Evolutionary conservation across 805 yeast species (phyloP), one percentile per base, ranked within the genome.

Genomic region (Candida awuae): DNA sequence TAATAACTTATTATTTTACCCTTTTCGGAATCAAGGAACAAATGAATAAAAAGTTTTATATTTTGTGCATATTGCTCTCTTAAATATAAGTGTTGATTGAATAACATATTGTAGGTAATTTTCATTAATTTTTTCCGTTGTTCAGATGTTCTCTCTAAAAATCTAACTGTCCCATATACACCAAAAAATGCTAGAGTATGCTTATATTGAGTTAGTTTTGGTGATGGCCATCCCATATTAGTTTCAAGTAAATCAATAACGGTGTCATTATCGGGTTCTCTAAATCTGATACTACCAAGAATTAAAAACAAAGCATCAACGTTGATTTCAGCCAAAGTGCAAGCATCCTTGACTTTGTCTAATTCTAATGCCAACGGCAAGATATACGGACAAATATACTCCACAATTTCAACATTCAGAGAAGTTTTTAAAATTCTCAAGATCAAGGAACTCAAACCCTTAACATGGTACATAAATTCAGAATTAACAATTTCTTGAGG

Each of bases 21-120:
- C 42, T 62, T 63, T 34, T 60, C 71, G 25, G 55, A 70, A 43
- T 67, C 76, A 34, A 70, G 75, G 47, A 66, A 70, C 19, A 73
- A 68, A 52, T 88, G 88, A 29, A 90, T 71, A 43, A 92, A 73
- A 4, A 90, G 85, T 0, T 94, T 75, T n/a, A 90, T 67, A 2
- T 86, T 80, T 2, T 66, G 63, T 0, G 92, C 75, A 1, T 92
- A 84, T 6, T 74, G 64, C 37, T 77, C 82, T 42, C 97, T 66
- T 4, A 90, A 84, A 42, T 84, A 90, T 15, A 81, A 70, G 44
- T 79, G 83, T 26, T 66, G 65, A 51, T 77, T 82, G 45, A 71
- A 73, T 39, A 85, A 59, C 47, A 81, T 62, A 3, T 64, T 56
- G 25, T 68, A 65, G 3, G 81, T 73, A 37, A 74, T 65, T 2